These are phyloP conservation scores for Cryomyces minteri DNA, from an alignment of 495 filamentous ascomycete genomes.

Conservation along the genomic window DNA sequence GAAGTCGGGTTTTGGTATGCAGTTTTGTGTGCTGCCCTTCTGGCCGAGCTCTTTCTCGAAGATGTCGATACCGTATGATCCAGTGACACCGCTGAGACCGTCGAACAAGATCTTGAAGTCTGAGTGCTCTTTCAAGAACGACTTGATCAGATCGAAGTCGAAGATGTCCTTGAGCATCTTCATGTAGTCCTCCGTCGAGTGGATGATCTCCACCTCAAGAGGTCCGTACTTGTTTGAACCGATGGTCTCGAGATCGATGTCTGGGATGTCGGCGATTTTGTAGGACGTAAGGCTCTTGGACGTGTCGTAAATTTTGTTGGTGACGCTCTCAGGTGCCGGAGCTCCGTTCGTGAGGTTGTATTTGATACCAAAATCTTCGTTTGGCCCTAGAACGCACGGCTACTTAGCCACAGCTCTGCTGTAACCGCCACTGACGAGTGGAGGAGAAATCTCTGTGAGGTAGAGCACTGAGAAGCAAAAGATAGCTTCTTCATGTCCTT, in stretches of 20 bases:
- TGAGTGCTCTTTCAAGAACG: conserved; percentile 64
- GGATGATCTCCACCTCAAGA: conserved; percentile 87
- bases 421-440: neutral
- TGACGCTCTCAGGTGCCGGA: conserved; percentile 85
- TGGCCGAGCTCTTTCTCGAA: conserved; percentile 88
- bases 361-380: conserved; percentile 95
- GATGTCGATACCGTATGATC: conserved; percentile 84
- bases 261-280: conserved; percentile 74
- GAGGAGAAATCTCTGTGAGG: no score
- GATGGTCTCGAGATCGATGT: conserved; percentile 67
- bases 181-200: conserved; percentile 80
- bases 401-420: neutral
- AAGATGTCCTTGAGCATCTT: conserved; percentile 96
- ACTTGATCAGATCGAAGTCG: conserved; percentile 87
- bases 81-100: conserved; percentile 84
- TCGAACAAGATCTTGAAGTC: conserved; percentile 98
- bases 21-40: conserved; percentile 76
- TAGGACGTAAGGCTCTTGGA: conserved; percentile 80
- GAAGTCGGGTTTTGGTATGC: conserved; percentile 81
- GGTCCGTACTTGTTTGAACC: conserved; percentile 67
- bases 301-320: conserved; percentile 88
- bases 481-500: neutral
- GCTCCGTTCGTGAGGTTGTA: conserved; percentile 95
- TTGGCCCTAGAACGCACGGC: conserved; percentile 41
- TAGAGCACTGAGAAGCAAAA: no score